Conservation (phyloP, 192 early-diverging fungal species). For the Backusella sp. region DNA sequence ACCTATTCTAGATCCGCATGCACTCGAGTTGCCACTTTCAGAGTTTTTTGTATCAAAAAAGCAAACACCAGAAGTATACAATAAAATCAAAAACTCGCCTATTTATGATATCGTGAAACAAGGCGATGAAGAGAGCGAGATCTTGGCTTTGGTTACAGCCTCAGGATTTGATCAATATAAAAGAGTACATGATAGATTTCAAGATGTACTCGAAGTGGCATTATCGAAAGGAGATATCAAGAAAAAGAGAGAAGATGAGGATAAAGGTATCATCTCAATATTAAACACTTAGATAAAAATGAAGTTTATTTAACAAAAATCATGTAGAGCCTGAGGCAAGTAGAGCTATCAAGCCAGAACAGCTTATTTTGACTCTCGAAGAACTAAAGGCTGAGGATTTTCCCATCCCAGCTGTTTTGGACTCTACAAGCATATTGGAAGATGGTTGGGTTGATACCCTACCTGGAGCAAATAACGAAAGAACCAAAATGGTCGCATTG, state of each 20-base stretch:
- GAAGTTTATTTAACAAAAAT: not conserved
- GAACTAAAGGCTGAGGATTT: conserved; percentile 32
- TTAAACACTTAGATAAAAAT: not conserved
- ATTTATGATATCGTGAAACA: not conserved
- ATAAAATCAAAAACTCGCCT: not conserved
- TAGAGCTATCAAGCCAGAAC: conserved; percentile 1
- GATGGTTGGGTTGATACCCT: conserved; percentile 47
- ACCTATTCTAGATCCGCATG: conserved; percentile 9
- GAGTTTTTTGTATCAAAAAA: not conserved
- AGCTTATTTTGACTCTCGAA: conserved; percentile 25
- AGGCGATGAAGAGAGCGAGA: not conserved
- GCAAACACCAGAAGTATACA: not conserved
- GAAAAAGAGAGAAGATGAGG: not conserved
- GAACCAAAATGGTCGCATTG: conserved; percentile 44
- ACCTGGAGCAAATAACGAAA: not conserved
- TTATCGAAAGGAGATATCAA: conserved; percentile 20
- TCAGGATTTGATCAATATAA: conserved; percentile 8
- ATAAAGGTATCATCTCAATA: not conserved
- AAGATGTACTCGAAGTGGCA: conserved; percentile 8
- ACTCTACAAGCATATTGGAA: not conserved
- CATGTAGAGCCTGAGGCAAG: not conserved
- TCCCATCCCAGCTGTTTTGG: conserved; percentile 30
- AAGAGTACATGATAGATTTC: conserved; percentile 18
- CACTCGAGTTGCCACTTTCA: not conserved
- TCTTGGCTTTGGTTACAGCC: conserved; percentile 3